Conservation (phyloP, 2,329 filamentous ascomycete genomes). For the Geoglossum cookeanum region DNA sequence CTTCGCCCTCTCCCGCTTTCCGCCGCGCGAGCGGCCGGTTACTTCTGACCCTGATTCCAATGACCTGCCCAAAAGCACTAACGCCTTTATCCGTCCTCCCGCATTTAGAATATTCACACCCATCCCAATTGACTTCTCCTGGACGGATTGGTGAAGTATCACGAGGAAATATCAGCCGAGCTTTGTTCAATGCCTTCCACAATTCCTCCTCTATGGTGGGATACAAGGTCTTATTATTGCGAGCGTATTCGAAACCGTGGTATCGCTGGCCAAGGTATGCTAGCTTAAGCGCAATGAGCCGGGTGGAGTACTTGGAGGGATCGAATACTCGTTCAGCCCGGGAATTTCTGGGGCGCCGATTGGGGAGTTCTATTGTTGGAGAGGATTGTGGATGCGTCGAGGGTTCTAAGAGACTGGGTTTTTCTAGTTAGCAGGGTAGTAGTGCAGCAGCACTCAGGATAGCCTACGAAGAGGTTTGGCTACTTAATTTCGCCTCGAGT, state of each 20-base stretch:
- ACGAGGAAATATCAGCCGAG: constrained; percentile 59
- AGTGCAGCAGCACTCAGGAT: not conserved
- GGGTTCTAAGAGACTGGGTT: constrained; percentile 4
- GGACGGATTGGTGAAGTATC: constrained; percentile 10
- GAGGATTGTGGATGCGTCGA: constrained; percentile 12
- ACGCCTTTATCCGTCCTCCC: constrained; percentile 85
- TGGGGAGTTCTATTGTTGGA: constrained; percentile 7
- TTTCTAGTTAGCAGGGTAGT: not conserved
- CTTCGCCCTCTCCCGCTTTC: constrained; percentile 5
- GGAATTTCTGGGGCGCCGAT: constrained; percentile 23
- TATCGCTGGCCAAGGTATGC: constrained; percentile 84
- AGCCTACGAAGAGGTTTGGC: constrained; percentile 22
- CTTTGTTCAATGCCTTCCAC: constrained; percentile 75
- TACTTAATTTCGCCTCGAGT: constrained; percentile 46
- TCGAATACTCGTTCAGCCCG: constrained; percentile 40
- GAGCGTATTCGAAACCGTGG: constrained; percentile 81
- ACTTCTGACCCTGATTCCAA: constrained; percentile 67
- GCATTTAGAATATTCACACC: constrained; percentile 85
- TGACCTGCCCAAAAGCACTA: constrained; percentile 91
- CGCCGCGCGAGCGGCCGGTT: constrained; percentile 38
- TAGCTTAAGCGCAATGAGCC: constrained; percentile 78
- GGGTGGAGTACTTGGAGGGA: constrained; percentile 59
- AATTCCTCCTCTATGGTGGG: constrained; percentile 84
- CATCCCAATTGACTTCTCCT: constrained; percentile 50
- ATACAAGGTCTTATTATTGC: constrained; percentile 44